phyloP scores from a whole-genome alignment of 495 filamentous ascomycete genomes.

The Penicillium maclennaniae region DNA sequence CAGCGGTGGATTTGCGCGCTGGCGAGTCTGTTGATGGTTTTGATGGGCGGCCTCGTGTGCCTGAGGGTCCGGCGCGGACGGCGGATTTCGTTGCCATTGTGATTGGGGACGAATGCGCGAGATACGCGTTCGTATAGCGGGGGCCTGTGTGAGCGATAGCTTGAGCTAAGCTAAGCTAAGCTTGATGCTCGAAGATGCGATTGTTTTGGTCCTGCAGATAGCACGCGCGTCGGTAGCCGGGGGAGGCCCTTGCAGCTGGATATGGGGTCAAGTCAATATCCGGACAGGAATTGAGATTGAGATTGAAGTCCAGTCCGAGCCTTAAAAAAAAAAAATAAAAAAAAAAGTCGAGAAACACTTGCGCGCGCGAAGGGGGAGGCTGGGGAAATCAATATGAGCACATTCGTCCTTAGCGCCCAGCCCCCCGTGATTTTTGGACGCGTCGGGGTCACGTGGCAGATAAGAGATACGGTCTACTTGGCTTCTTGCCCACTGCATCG shows the following conservation, averaged over 20 bases:
- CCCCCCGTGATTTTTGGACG: constrained; percentile 11
- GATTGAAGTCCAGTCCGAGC: not conserved
- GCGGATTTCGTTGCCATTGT: constrained; percentile 23
- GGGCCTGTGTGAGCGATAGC: not conserved
- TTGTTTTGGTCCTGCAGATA: not conserved
- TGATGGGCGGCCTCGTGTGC: constrained; percentile 4
- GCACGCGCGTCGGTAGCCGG: constrained; percentile 3
- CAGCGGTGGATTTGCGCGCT: constrained; percentile 17
- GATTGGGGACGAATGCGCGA: not conserved
- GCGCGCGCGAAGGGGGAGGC: constrained; percentile 13
- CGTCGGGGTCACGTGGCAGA: constrained; percentile 8
- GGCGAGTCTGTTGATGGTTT: constrained; percentile 6
- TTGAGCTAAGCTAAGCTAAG: constrained; percentile 7
- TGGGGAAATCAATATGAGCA: constrained; percentile 16
- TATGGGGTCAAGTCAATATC: not conserved
- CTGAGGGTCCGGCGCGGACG: not conserved
- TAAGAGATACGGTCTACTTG: constrained; percentile 8
- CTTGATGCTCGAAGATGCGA: not conserved
- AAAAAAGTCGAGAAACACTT: too few species aligned
- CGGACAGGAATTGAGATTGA: not conserved
- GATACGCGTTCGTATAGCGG: not conserved
- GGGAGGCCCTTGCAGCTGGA: constrained; percentile 6
- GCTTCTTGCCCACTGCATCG: not conserved
- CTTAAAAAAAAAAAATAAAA: too few species aligned
- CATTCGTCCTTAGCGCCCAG: constrained; percentile 16